Evolutionary conservation across 306 rosid species (phyloP).

Genomic region (Cucurbita maxima): DNA sequence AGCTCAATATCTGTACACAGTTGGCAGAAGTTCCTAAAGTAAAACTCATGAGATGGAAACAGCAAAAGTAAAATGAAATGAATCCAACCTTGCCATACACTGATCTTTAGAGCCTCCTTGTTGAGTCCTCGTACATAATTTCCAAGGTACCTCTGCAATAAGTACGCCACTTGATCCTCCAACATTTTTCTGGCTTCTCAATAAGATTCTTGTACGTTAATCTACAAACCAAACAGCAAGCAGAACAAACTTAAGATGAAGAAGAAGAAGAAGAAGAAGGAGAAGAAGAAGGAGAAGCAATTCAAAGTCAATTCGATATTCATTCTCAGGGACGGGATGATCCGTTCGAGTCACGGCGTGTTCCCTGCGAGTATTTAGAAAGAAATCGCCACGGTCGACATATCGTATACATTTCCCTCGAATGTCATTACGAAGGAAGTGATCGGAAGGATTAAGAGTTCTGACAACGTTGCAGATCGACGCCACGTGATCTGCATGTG

Average conservation of each 20-base stretch:
- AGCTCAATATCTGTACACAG: not conserved
- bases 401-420: not conserved
- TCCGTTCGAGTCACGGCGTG: not conserved
- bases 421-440: not conserved
- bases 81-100: conserved; percentile 78
- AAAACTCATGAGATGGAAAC: not conserved
- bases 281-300: not conserved
- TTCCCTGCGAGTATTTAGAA: not conserved
- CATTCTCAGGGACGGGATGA: not conserved
- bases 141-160: conserved; percentile 94
- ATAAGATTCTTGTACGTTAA: conserved; percentile 17
- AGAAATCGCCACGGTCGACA: not conserved
- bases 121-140: conserved; percentile 80
- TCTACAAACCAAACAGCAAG: conserved; percentile 1
- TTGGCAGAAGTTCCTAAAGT: not conserved
- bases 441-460: not conserved
- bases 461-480: not conserved
- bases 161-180: conserved; percentile 97
- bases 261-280: not conserved
- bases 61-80: not conserved
- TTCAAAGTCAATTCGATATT: not conserved
- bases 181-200: conserved; percentile 40
- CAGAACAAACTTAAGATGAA: not conserved
- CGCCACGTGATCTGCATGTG: not conserved
- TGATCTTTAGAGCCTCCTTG: conserved; percentile 96